Evolutionary conservation across 116 monocot species (phyloP).

Genomic region (Iris pallida): DNA sequence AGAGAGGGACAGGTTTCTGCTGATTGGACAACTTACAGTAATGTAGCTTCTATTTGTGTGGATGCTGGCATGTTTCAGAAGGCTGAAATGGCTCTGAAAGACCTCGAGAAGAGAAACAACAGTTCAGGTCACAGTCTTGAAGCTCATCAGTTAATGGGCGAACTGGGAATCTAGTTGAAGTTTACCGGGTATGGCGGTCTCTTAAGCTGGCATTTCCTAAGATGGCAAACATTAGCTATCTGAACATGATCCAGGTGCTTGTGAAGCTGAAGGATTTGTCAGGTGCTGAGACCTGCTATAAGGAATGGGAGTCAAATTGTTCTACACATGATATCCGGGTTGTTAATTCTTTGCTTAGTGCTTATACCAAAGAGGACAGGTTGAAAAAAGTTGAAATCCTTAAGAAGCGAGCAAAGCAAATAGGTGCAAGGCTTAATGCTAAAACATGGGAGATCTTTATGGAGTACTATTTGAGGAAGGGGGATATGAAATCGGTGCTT

Average conservation of each 20-base stretch:
- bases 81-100: slow-evolving; percentile 81
- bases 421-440: slow-evolving; percentile 69
- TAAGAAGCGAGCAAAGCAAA: slow-evolving; percentile 48
- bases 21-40: slow-evolving; percentile 95
- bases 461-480: slow-evolving; percentile 60
- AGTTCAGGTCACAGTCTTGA: slow-evolving; percentile 27
- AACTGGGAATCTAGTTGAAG: slow-evolving; percentile 75
- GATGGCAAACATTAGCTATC: slow-evolving; percentile 85
- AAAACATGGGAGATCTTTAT: slow-evolving; percentile 94
- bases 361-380: slow-evolving; percentile 61
- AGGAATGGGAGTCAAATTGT: slow-evolving; percentile 87
- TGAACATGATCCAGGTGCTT: slow-evolving; percentile 93
- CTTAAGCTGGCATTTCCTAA: slow-evolving; percentile 55
- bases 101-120: slow-evolving; percentile 65
- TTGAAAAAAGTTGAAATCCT: slow-evolving; percentile 55
- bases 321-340: slow-evolving; percentile 59
- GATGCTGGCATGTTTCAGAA: slow-evolving; percentile 71
- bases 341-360: slow-evolving; percentile 65
- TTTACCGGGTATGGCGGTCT: slow-evolving; percentile 81
- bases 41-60: slow-evolving; percentile 87
- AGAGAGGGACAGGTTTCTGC: slow-evolving; percentile 78
- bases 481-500: slow-evolving; percentile 53
- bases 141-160: slow-evolving; percentile 83
- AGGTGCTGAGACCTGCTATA: slow-evolving; percentile 77
- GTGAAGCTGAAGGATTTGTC: slow-evolving; percentile 85